Conservation (phyloP, 805 yeast genomes). For the Ogataea pilisensis region DNA sequence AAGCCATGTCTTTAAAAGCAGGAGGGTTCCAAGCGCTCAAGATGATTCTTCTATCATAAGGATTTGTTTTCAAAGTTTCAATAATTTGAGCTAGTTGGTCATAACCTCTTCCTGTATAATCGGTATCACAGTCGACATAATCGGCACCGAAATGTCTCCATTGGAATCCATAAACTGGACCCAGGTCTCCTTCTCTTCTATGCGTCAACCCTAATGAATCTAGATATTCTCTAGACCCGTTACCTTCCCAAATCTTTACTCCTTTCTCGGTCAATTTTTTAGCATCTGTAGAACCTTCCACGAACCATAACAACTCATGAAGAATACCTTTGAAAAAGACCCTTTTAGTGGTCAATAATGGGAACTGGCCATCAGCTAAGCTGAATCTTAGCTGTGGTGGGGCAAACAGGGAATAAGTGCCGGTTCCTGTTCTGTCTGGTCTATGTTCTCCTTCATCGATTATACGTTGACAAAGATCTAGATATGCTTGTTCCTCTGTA, state of each 20-base stretch:
- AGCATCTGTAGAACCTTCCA: constrained; percentile 86
- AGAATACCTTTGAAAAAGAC: constrained; percentile 88
- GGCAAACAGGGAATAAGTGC: constrained; percentile 85
- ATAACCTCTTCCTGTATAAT: constrained; percentile 81
- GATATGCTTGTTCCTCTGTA: constrained; percentile 77
- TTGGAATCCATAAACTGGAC: constrained; percentile 98
- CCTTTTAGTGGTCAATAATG: constrained; percentile 87
- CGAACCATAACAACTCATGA: constrained; percentile 89
- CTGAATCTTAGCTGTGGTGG: constrained; percentile 93
- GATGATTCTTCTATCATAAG: constrained; percentile 91
- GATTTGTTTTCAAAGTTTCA: constrained; percentile 75
- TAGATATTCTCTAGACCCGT: constrained; percentile 88
- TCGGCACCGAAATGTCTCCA: constrained; percentile 99
- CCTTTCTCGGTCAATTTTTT: constrained; percentile 73
- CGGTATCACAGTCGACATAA: constrained; percentile 79
- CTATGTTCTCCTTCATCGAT: constrained; percentile 83
- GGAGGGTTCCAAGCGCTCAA: constrained; percentile 99
- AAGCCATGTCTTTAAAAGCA: constrained; percentile 88
- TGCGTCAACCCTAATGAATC: constrained; percentile 77
- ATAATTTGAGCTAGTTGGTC: constrained; percentile 86
- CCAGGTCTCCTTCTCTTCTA: constrained; percentile 89
- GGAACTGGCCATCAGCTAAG: constrained; percentile 68
- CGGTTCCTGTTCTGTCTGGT: constrained; percentile 97
- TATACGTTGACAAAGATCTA: constrained; percentile 74
- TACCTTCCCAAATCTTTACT: constrained; percentile 98